Conservation (phyloP, 2,329 filamentous ascomycete species). For the Botrytis pseudocinerea region DNA sequence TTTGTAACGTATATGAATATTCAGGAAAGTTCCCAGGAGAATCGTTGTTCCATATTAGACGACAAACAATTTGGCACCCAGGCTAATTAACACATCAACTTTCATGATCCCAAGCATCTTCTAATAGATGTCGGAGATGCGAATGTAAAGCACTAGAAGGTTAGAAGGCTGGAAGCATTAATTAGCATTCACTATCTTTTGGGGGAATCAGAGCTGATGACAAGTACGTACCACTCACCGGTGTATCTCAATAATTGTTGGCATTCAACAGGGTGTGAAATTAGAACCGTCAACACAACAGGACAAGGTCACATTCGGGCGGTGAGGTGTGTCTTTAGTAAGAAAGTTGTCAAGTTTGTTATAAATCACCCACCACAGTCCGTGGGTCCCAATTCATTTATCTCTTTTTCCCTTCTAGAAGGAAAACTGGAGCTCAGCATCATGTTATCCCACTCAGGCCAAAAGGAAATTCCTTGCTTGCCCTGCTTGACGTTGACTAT, state of each 20-base stretch:
- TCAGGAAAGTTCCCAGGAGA: not conserved
- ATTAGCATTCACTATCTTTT: not conserved
- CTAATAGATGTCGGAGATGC: not conserved
- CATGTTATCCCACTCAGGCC: not conserved
- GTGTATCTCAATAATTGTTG: not conserved
- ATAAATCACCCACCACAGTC: not conserved
- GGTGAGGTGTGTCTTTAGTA: not conserved
- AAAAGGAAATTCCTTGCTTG: not conserved
- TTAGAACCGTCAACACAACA: not conserved
- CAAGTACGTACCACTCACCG: not conserved
- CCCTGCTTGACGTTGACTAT: not conserved
- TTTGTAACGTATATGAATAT: not conserved
- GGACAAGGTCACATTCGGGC: too few species aligned
- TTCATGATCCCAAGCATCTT: not conserved
- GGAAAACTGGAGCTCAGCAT: not conserved
- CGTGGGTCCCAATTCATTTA: not conserved
- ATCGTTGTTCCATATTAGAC: not conserved
- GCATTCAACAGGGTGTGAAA: not conserved
- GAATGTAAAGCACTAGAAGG: not conserved
- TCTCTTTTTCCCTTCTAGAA: not conserved
- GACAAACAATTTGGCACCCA: not conserved
- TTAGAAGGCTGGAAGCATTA: not conserved
- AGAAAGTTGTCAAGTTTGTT: not conserved
- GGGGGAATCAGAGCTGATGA: not conserved
- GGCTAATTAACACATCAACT: not conserved